Conservation (phyloP, 768 basidiomycete genomes). For the Cyathus striatus region DNA sequence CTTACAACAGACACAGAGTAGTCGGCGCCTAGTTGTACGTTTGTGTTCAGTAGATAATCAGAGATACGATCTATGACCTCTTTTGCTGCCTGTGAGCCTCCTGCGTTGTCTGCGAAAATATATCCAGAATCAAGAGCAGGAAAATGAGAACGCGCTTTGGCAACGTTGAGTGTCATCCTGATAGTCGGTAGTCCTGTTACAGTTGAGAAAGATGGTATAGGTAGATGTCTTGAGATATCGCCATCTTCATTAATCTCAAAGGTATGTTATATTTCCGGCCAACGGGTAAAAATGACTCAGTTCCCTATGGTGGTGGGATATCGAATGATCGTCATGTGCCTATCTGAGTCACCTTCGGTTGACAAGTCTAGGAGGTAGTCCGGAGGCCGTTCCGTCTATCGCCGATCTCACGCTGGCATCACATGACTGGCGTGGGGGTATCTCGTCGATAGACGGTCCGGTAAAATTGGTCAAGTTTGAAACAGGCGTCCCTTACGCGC, state of each 20-base stretch:
- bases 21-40: conserved; percentile 69
- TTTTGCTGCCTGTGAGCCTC: conserved; percentile 60
- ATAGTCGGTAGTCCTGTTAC: background rate
- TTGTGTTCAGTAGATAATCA: conserved; percentile 68
- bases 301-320: too few species aligned
- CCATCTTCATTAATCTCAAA: background rate
- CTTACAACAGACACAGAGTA: conserved; percentile 54
- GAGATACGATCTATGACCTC: conserved; percentile 53
- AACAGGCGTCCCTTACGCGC: too few species aligned
- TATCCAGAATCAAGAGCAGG: conserved; percentile 55
- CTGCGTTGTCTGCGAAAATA: conserved; percentile 74
- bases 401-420: too few species aligned
- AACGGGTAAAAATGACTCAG: background rate
- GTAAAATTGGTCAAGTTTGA: too few species aligned
- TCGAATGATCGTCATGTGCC: too few species aligned
- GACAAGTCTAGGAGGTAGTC: too few species aligned
- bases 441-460: too few species aligned
- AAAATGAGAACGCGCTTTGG: conserved; percentile 52
- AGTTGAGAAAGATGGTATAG: background rate
- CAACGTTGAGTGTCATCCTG: conserved; percentile 30
- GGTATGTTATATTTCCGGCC: background rate
- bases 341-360: too few species aligned
- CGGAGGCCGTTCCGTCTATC: too few species aligned
- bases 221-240: background rate
- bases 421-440: too few species aligned